A percentile compares a stretch with the other conserved stretches of the same genome.
These are phyloP conservation scores for Penicillium sp. DNA, from an alignment of 2,329 filamentous ascomycete species.

Conservation along the genomic window DNA sequence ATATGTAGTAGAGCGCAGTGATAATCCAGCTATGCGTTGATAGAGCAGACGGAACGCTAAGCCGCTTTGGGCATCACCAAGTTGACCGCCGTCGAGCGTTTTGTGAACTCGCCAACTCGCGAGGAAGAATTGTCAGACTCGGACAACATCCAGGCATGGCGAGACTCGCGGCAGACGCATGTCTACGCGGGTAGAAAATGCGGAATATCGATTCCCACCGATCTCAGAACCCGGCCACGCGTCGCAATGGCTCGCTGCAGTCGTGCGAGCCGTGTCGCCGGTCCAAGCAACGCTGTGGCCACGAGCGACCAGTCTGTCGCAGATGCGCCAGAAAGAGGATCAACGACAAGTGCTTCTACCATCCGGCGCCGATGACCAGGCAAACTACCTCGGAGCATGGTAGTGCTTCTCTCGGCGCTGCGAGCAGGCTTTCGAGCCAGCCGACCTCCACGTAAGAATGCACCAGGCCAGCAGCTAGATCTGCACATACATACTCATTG, in stretches of 20 bases:
- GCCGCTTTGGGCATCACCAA: too few species aligned
- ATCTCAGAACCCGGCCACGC: constrained; percentile 28
- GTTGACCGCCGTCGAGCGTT: too few species aligned
- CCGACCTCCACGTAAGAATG: constrained; percentile 25
- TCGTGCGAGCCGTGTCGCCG: constrained; percentile 41
- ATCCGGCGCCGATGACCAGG: constrained; percentile 41
- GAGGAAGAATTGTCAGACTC: too few species aligned
- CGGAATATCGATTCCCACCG: constrained; percentile 18
- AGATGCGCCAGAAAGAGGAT: constrained; percentile 33
- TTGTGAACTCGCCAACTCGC: too few species aligned
- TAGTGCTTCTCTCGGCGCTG: constrained; percentile 13
- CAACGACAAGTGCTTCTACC: constrained; percentile 35
- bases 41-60: too few species aligned
- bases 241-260: constrained; percentile 37
- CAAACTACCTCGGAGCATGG: constrained; percentile 15
- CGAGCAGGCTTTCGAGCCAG: constrained; percentile 14
- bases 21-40: too few species aligned
- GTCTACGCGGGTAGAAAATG: constrained; percentile 10
- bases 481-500: constrained; percentile 7
- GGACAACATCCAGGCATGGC: too few species aligned
- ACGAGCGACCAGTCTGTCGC: constrained; percentile 35
- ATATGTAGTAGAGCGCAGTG: too few species aligned
- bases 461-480: neutral
- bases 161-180: too few species aligned
- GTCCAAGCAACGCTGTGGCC: constrained; percentile 39